Percentiles rank a stretch among this genome's conserved stretches.
Evolutionary conservation across 495 filamentous ascomycete species (phyloP).

Genomic region (Aspergillus campestris): DNA sequence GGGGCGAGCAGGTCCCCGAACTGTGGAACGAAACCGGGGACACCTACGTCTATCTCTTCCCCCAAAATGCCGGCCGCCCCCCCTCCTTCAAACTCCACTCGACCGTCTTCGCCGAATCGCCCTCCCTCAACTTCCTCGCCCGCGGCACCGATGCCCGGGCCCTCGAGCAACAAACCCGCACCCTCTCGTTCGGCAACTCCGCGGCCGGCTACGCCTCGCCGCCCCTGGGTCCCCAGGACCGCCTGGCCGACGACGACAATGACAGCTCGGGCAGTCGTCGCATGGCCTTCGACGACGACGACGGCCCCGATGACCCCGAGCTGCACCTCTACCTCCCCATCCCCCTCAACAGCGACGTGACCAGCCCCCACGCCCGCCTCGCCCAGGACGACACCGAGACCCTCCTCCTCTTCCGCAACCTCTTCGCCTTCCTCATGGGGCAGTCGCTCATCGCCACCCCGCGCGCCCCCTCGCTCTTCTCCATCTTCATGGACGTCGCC

Average conservation of each 20-base stretch:
- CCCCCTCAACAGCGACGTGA: constrained; percentile 41
- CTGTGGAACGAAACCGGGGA: constrained; percentile 82
- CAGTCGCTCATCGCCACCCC: constrained; percentile 74
- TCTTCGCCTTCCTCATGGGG: constrained; percentile 81
- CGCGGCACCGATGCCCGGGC: constrained; percentile 46
- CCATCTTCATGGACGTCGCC: constrained; percentile 64
- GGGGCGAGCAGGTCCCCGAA: constrained; percentile 65
- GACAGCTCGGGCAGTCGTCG: constrained; percentile 36
- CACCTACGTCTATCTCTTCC: constrained; percentile 76
- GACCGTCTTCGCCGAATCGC: constrained; percentile 60
- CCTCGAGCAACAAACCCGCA: constrained; percentile 31
- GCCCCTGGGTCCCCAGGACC: constrained; percentile 27
- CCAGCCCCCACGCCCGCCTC: constrained; percentile 27
- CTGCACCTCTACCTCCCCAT: constrained; percentile 66
- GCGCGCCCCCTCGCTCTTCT: constrained; percentile 57
- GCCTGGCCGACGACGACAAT: constrained; percentile 31
- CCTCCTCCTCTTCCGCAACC: constrained; percentile 72
- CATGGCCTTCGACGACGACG: constrained; percentile 34
- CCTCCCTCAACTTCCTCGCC: constrained; percentile 59
- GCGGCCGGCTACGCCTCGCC: constrained; percentile 33
- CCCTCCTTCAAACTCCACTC: constrained; percentile 75
- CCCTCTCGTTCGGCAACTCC: constrained; percentile 32
- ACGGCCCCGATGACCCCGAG: constrained; percentile 40
- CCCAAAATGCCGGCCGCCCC: constrained; percentile 52
- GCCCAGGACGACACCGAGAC: constrained; percentile 53